Conservation (phyloP, 2,329 filamentous ascomycete species). For the Alternaria sp. region DNA sequence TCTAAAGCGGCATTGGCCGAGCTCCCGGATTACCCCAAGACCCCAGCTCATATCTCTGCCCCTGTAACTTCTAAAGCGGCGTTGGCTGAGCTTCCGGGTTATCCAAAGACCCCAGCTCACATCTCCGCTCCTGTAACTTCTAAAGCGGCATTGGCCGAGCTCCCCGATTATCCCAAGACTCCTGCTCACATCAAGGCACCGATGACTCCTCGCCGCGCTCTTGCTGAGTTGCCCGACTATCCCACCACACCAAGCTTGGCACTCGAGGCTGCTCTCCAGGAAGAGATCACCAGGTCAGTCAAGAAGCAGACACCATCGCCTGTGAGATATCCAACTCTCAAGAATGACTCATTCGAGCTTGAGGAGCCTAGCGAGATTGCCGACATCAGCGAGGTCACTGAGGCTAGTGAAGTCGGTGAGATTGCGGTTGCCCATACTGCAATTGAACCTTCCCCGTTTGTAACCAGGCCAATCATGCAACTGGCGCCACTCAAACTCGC, state of each 20-base stretch:
- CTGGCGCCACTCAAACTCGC: constrained; percentile 28
- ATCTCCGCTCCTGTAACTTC: constrained; percentile 17
- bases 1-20: constrained; percentile 22
- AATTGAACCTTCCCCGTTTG: constrained; percentile 17
- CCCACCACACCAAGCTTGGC: constrained; percentile 35
- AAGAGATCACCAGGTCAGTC: constrained; percentile 36
- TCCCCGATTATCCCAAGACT: constrained; percentile 37
- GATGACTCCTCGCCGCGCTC: constrained; percentile 28
- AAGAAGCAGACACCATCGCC: constrained; percentile 40
- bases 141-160: constrained; percentile 23
- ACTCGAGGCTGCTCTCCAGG: constrained; percentile 38
- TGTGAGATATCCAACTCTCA: constrained; percentile 16
- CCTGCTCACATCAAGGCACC: constrained; percentile 34
- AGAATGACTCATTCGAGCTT: constrained; percentile 23
- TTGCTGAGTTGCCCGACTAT: constrained; percentile 36
- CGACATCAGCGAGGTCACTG: constrained; percentile 26
- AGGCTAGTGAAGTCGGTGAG: constrained; percentile 25
- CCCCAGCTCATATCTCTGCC: constrained; percentile 25
- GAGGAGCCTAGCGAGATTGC: constrained; percentile 19
- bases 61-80: constrained; percentile 16
- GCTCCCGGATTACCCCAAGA: constrained; percentile 35
- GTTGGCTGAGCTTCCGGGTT: constrained; percentile 32
- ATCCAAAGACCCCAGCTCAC: constrained; percentile 33
- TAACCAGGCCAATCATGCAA: constrained; percentile 22
- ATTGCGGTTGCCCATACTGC: constrained; percentile 23